These are phyloP conservation scores for Aureoboletus auriporus DNA, from an alignment of 768 basidiomycete genomes.

Conservation along the genomic window DNA sequence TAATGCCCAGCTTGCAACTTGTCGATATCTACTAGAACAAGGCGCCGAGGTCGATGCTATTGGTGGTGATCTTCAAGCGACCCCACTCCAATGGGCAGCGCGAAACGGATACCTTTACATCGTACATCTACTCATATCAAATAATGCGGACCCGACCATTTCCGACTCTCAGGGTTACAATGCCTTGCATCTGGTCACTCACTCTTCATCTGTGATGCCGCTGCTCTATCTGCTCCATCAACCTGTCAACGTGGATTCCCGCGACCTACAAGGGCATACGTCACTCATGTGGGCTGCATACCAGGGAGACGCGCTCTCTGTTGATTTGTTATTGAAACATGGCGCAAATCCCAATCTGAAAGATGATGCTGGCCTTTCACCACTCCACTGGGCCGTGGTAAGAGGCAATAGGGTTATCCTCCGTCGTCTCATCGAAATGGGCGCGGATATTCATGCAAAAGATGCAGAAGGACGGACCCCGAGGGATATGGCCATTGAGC, in stretches of 20 bases:
- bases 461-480: slow-evolving; percentile 86
- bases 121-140: slow-evolving; percentile 84
- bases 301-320: slow-evolving; percentile 94
- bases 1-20: slow-evolving; percentile 89
- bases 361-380: slow-evolving; percentile 81
- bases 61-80: slow-evolving; percentile 91
- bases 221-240: slow-evolving; percentile 89
- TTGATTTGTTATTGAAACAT: slow-evolving; percentile 84
- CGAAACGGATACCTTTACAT: slow-evolving; percentile 96
- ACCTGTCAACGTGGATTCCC: slow-evolving; percentile 86
- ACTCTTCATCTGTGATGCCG: slow-evolving; percentile 93
- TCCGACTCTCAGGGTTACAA: slow-evolving; percentile 95
- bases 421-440: slow-evolving; percentile 77
- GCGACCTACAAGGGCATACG: slow-evolving; percentile 91
- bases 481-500: slow-evolving; percentile 89
- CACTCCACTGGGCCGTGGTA: slow-evolving; percentile 97
- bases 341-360: slow-evolving; percentile 74
- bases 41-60: slow-evolving; percentile 93
- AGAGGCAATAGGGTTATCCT: slow-evolving; percentile 90
- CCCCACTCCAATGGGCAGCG: slow-evolving; percentile 97
- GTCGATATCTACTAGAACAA: slow-evolving; percentile 82
- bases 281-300: slow-evolving; percentile 99
- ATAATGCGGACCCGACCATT: slow-evolving; percentile 91
- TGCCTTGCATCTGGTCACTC: slow-evolving; percentile 90
- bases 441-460: slow-evolving; percentile 75